Conservation (phyloP, 2,329 filamentous ascomycete genomes). For the Davidsoniella australis region DNA sequence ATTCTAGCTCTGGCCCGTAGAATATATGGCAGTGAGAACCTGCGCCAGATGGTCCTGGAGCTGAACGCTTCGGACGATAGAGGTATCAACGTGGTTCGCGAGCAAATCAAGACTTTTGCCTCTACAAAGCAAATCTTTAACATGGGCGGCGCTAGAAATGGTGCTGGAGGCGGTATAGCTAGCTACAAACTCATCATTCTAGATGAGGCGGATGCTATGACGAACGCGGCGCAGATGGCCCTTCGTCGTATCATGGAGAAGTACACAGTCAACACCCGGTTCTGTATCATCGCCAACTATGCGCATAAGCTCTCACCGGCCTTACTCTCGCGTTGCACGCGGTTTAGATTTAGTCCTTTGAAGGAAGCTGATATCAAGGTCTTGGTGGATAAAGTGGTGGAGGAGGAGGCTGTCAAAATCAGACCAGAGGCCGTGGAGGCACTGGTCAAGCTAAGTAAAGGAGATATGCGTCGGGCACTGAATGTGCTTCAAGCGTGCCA, state of each 20-base stretch:
- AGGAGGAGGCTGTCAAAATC: slow-evolving; percentile 75
- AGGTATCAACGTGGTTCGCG: slow-evolving; percentile 92
- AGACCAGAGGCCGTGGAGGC: slow-evolving; percentile 64
- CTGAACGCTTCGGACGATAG: slow-evolving; percentile 94
- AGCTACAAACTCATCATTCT: slow-evolving; percentile 92
- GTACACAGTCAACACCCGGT: slow-evolving; percentile 93
- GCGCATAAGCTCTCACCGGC: slow-evolving; percentile 94
- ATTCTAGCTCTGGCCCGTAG: slow-evolving; percentile 80
- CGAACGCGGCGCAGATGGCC: slow-evolving; percentile 95
- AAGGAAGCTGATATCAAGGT: slow-evolving; percentile 74
- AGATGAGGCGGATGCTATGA: slow-evolving; percentile 99
- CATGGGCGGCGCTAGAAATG: slow-evolving; percentile 30
- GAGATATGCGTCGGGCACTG: slow-evolving; percentile 86
- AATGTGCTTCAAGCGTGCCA: slow-evolving; percentile 96
- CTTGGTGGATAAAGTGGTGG: slow-evolving; percentile 77
- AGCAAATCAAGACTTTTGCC: slow-evolving; percentile 99
- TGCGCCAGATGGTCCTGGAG: slow-evolving; percentile 97
- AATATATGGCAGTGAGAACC: slow-evolving; percentile 82
- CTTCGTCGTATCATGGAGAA: slow-evolving; percentile 96
- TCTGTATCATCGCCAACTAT: slow-evolving; percentile 98
- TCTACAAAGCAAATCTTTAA: slow-evolving; percentile 94
- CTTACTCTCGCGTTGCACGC: slow-evolving; percentile 77
- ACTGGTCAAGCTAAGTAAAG: slow-evolving; percentile 73
- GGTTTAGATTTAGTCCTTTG: slow-evolving; percentile 86
- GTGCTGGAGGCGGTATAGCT: slow-evolving; percentile 31